phyloP scores from a whole-genome alignment of 441 rosid species.

The Codiaeum variegatum region DNA sequence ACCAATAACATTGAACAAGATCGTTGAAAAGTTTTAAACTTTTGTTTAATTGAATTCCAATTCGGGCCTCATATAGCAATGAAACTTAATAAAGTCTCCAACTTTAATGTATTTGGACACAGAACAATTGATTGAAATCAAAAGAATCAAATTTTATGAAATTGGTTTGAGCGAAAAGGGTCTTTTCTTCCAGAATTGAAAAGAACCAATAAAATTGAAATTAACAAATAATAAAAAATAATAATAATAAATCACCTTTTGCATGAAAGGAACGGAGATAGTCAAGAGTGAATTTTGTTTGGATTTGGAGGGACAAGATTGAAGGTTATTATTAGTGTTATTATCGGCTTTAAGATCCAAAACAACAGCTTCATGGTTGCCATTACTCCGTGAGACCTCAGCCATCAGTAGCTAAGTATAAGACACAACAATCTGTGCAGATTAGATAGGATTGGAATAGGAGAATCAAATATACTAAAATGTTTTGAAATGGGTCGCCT shows the following conservation, averaged over 20 bases:
- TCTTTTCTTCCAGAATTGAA: background rate
- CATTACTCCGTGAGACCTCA: slow-evolving; percentile 35
- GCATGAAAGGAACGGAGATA: slow-evolving; percentile 63
- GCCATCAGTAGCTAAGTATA: slow-evolving; percentile 39
- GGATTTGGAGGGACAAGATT: background rate
- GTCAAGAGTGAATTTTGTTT: slow-evolving; percentile 34
- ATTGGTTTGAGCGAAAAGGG: background rate
- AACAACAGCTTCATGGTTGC: slow-evolving; percentile 35
- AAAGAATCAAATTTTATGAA: background rate
- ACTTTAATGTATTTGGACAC: background rate
- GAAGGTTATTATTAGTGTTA: background rate
- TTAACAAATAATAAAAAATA: background rate
- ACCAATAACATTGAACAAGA: background rate
- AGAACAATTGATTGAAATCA: background rate
- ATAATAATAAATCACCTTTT: no score
- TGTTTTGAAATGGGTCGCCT: background rate
- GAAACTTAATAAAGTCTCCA: background rate
- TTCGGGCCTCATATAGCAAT: no score
- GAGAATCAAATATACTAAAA: no score
- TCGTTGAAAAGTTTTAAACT: background rate
- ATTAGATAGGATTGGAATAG: no score
- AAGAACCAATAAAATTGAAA: background rate
- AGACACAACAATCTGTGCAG: slow-evolving; percentile 3
- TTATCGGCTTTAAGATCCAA: slow-evolving; percentile 45
- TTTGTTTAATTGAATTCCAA: background rate